Evolutionary conservation across 768 basidiomycete genomes (phyloP).

Genomic region (Russula abietina): DNA sequence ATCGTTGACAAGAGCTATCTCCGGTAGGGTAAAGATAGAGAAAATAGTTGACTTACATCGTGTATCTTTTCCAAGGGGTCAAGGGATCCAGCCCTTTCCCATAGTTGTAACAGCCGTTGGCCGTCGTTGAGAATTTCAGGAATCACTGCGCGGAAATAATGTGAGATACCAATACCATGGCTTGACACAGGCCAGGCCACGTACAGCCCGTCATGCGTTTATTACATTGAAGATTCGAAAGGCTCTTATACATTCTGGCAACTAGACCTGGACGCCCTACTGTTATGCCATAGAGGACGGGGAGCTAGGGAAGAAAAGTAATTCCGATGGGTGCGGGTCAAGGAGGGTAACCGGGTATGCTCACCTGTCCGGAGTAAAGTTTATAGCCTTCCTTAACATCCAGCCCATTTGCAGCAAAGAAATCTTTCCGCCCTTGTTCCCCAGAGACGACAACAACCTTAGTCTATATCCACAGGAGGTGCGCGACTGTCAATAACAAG

Average conservation of each 20-base stretch:
- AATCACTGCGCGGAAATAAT: constrained; percentile 44
- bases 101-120: constrained; percentile 52
- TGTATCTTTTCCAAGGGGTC: constrained; percentile 61
- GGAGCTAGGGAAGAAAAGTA: constrained; percentile 46
- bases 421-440: constrained; percentile 60
- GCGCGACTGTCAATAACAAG: constrained; percentile 6
- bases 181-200: constrained; percentile 29
- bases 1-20: constrained; percentile 5
- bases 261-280: constrained; percentile 61
- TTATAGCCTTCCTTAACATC: constrained; percentile 77
- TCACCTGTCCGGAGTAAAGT: constrained; percentile 68
- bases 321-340: neutral
- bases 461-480: constrained; percentile 41
- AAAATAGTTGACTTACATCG: constrained; percentile 44
- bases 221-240: no score
- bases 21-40: neutral
- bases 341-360: constrained; percentile 25
- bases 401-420: constrained; percentile 56
- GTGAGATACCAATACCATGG: constrained; percentile 9
- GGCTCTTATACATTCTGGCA: no score
- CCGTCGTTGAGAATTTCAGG: constrained; percentile 60
- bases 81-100: no score
- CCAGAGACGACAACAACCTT: no score
- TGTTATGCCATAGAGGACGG: constrained; percentile 70
- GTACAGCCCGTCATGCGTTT: no score